Conservation (phyloP, 768 basidiomycete genomes). For the Suillus subalutaceus region DNA sequence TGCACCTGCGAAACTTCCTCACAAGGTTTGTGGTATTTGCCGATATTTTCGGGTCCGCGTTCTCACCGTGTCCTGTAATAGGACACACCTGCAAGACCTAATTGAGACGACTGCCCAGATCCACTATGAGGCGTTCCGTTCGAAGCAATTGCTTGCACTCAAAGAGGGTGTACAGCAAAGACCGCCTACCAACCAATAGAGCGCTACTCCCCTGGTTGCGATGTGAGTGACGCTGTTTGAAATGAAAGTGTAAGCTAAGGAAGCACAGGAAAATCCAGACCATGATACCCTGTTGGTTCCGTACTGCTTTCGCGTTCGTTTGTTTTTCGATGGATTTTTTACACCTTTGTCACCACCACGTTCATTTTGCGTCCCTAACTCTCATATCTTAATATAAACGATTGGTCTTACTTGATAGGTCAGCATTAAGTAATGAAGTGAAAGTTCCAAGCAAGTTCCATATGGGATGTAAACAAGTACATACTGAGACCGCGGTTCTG, state of each 20-base stretch:
- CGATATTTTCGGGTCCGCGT: background rate
- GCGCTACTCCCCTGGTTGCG: conserved; percentile 5
- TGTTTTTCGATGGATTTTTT: conserved; percentile 17
- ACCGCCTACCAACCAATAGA: conserved; percentile 44
- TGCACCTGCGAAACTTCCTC: conserved; percentile 96
- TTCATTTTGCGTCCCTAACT: conserved; percentile 15
- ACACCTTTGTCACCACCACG: conserved; percentile 12
- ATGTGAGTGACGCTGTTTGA: background rate
- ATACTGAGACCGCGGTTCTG: no score
- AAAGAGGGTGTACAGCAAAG: conserved; percentile 91
- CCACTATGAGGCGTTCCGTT: conserved; percentile 99
- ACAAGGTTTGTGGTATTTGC: conserved; percentile 58
- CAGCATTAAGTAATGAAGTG: background rate
- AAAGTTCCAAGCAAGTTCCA: no score
- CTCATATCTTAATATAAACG: conserved; percentile 11
- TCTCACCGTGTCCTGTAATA: conserved; percentile 26
- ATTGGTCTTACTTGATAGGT: conserved; percentile 3
- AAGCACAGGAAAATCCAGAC: conserved; percentile 7
- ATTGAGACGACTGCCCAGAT: conserved; percentile 99
- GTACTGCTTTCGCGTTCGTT: conserved; percentile 15
- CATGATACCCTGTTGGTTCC: conserved; percentile 19
- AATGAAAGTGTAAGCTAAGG: background rate
- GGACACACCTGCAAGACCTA: conserved; percentile 96
- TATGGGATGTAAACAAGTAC: no score
- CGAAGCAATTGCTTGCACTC: conserved; percentile 94